Percentiles rank a stretch among this genome's conserved stretches.
Conservation (phyloP, 129 eudicot genomes). For the Gnaphalium uliginosum region DNA sequence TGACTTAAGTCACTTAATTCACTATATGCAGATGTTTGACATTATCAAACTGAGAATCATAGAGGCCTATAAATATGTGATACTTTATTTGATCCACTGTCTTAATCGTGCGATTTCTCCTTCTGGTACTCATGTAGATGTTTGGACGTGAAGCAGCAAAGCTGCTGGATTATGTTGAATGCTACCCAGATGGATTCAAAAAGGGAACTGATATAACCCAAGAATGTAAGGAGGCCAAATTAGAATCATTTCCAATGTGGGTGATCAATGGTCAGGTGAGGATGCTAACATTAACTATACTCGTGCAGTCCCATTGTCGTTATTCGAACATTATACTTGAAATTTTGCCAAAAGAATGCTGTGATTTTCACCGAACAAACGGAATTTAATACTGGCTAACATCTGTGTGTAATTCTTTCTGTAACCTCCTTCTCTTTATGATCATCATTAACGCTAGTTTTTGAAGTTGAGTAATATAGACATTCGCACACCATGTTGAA, state of each 20-base stretch:
- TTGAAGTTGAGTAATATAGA: background rate
- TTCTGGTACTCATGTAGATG: slow-evolving; percentile 47
- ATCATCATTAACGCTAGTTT: background rate
- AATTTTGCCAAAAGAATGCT: background rate
- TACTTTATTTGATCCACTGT: background rate
- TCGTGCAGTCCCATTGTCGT: background rate
- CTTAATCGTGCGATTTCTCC: background rate
- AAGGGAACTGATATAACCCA: slow-evolving; percentile 54
- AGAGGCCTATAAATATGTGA: background rate
- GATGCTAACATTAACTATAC: background rate
- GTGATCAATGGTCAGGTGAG: slow-evolving; percentile 81
- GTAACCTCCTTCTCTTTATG: background rate
- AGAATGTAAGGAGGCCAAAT: slow-evolving; percentile 58
- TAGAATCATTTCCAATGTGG: slow-evolving; percentile 96
- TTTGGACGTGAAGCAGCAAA: slow-evolving; percentile 93
- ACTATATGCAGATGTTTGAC: background rate
- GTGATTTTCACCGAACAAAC: background rate
- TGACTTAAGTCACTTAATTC: too few relatives aligned
- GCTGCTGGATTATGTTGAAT: slow-evolving; percentile 77
- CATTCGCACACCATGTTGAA: background rate
- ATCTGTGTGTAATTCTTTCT: background rate
- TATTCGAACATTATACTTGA: background rate
- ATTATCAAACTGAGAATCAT: background rate
- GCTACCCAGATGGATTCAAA: slow-evolving; percentile 83
- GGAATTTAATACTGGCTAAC: too few relatives aligned